phyloP scores from a whole-genome alignment of 495 filamentous ascomycete species.

The Aspergillus avenaceus region DNA sequence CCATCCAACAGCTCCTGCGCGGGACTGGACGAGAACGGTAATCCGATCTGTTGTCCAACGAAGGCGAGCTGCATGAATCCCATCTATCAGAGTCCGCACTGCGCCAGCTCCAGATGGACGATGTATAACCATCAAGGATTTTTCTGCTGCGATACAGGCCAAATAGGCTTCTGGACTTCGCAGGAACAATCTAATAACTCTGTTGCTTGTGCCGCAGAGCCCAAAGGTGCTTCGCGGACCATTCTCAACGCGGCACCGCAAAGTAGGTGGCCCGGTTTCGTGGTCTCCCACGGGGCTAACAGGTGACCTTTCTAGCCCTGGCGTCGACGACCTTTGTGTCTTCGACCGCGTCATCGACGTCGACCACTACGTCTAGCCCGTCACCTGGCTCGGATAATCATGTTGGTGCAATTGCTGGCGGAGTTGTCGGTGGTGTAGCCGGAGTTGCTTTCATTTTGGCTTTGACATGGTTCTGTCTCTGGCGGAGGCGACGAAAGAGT shows the following conservation, averaged over 20 bases:
- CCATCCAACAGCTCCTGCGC: background rate
- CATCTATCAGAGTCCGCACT: background rate
- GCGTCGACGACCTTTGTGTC: background rate
- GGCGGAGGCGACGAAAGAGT: background rate
- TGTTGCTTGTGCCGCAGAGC: background rate
- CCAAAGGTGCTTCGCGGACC: background rate
- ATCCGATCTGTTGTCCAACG: background rate
- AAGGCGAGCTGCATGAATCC: background rate
- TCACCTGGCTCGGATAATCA: background rate
- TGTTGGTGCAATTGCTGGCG: constrained; percentile 2
- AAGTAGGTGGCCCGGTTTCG: background rate
- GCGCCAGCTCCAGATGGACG: background rate
- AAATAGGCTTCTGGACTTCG: background rate
- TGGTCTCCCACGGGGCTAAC: background rate
- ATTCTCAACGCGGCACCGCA: background rate
- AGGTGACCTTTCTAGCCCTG: background rate
- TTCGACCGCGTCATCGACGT: background rate
- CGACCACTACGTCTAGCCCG: background rate
- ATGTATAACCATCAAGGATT: background rate
- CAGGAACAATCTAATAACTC: background rate
- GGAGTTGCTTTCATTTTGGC: background rate
- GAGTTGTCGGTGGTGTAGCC: constrained; percentile 1
- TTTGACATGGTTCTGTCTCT: background rate
- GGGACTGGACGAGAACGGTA: background rate
- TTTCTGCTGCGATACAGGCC: background rate